These are phyloP conservation scores for Aspergillus hiratsukae DNA, from an alignment of 2,329 filamentous ascomycete genomes.

Conservation along the genomic window DNA sequence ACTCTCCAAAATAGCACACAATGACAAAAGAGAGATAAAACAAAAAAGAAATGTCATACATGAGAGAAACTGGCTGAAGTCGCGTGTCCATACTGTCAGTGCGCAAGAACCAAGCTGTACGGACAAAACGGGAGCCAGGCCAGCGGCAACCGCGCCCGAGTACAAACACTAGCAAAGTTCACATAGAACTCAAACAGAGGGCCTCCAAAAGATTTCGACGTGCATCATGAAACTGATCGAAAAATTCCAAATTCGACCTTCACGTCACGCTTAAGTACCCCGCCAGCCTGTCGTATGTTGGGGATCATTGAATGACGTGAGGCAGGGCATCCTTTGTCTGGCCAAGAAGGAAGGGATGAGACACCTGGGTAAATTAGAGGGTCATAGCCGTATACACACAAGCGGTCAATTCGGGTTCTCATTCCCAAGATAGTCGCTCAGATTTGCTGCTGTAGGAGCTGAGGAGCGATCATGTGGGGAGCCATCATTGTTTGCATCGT, in stretches of 20 bases:
- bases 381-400: background rate
- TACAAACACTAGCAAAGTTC: background rate
- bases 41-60: slow-evolving; percentile 5
- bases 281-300: background rate
- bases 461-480: slow-evolving; percentile 41
- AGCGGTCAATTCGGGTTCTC: no score
- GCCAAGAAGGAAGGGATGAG: background rate
- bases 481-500: slow-evolving; percentile 38
- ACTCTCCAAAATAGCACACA: slow-evolving; percentile 17
- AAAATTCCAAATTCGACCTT: background rate
- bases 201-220: background rate
- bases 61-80: slow-evolving; percentile 1
- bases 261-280: background rate
- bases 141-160: slow-evolving; percentile 6
- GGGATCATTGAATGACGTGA: background rate
- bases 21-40: slow-evolving; percentile 7
- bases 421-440: slow-evolving; percentile 16
- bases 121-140: background rate
- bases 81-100: background rate
- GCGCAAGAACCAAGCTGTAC: background rate
- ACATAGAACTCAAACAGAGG: background rate
- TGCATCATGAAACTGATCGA: background rate
- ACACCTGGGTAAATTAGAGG: background rate
- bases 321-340: background rate
- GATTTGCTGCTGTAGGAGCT: slow-evolving; percentile 41